Conservation (phyloP, 2,329 filamentous ascomycete genomes). For the Aspergillus alliaceus region DNA sequence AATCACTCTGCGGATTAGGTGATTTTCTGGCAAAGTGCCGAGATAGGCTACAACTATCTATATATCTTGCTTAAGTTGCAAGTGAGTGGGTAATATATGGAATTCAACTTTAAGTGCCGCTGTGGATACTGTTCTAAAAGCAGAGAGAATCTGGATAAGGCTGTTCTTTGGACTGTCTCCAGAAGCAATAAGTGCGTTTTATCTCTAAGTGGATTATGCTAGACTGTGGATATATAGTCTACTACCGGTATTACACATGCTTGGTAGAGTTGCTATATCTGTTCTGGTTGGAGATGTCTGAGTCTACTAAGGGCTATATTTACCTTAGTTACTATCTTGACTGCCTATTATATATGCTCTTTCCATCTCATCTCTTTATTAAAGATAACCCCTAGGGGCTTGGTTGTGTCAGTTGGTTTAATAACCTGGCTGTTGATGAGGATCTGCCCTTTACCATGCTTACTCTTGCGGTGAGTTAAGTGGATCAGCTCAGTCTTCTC, state of each 20-base stretch:
- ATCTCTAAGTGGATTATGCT: constrained; percentile 19
- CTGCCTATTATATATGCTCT: constrained; percentile 21
- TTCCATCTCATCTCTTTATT: constrained; percentile 25
- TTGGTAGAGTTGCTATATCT: constrained; percentile 27
- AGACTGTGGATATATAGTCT: constrained; percentile 25
- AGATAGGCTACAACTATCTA: constrained; percentile 11
- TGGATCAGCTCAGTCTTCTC: constrained; percentile 33
- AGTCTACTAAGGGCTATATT: constrained; percentile 19
- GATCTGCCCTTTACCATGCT: constrained; percentile 15
- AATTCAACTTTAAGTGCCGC: constrained; percentile 19
- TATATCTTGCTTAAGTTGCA: constrained; percentile 7
- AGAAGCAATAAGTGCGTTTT: constrained; percentile 18
- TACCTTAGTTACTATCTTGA: constrained; percentile 17
- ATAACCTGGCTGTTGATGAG: constrained; percentile 16
- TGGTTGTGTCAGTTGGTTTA: constrained; percentile 17
- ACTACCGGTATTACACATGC: constrained; percentile 21
- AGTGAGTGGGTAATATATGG: constrained; percentile 14
- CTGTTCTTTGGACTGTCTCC: constrained; percentile 16
- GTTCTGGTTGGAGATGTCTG: constrained; percentile 17
- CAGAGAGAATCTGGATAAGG: constrained; percentile 20
- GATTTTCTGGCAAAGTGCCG: constrained; percentile 12
- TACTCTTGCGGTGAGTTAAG: constrained; percentile 22
- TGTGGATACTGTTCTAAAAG: constrained; percentile 19
- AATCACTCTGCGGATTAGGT: constrained; percentile 15
- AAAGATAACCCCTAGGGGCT: constrained; percentile 27